phyloP scores from a whole-genome alignment of 192 early-diverging fungal genomes.

The Coemansia sp. region DNA sequence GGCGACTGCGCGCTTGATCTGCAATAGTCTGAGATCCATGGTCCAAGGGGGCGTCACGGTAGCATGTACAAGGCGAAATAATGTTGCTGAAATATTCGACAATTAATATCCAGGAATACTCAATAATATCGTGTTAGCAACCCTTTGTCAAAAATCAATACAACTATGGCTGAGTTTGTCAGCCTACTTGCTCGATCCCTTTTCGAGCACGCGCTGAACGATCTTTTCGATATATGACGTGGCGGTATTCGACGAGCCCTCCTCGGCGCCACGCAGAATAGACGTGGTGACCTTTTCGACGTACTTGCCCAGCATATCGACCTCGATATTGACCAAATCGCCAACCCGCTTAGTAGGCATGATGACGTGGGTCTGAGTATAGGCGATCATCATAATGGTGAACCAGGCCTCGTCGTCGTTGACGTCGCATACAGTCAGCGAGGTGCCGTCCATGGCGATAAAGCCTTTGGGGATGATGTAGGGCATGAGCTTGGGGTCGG shows the following conservation, averaged over 20 bases:
- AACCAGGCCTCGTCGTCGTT: conserved; percentile 75
- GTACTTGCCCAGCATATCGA: conserved; percentile 98
- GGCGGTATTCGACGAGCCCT: not conserved
- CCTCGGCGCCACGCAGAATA: conserved; percentile 40
- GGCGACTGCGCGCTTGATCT: not conserved
- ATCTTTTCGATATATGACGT: conserved; percentile 44
- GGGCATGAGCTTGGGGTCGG: conserved; percentile 60
- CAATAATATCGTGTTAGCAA: not conserved
- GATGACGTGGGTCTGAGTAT: conserved; percentile 85
- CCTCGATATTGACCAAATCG: conserved; percentile 89
- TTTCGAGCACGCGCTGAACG: conserved; percentile 42
- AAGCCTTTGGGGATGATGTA: conserved; percentile 97
- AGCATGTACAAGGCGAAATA: conserved; percentile 1
- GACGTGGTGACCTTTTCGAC: conserved; percentile 76
- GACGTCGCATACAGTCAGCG: conserved; percentile 90
- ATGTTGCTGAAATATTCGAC: not conserved
- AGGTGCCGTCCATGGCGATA: conserved; percentile 91
- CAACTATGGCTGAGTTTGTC: not conserved
- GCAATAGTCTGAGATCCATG: not conserved
- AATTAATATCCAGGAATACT: not conserved
- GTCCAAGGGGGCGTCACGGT: not conserved
- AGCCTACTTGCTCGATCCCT: conserved; percentile 6
- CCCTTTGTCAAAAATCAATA: not conserved
- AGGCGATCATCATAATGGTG: conserved; percentile 93
- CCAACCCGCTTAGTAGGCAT: conserved; percentile 74